phyloP scores from a whole-genome alignment of 768 basidiomycete genomes.

The Termitomyces titanicus region DNA sequence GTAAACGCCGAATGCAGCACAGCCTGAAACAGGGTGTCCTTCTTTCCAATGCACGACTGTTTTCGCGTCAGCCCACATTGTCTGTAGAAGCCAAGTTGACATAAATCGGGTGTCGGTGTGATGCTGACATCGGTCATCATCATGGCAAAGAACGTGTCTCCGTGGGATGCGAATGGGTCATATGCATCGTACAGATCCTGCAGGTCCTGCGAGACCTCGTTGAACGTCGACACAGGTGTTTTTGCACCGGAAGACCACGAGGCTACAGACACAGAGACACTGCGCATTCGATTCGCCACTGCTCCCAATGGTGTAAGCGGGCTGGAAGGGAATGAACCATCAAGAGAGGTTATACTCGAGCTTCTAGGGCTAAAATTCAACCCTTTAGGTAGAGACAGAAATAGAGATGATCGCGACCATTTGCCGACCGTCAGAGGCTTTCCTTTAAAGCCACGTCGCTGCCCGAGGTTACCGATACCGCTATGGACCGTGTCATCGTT shows the following conservation, averaged over 20 bases:
- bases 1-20: constrained; percentile 1
- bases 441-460: constrained; percentile 29
- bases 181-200: constrained; percentile 15
- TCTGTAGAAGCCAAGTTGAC: constrained; percentile 13
- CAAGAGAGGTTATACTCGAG: constrained; percentile 10
- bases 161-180: constrained; percentile 18
- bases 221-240: constrained; percentile 1
- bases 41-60: constrained; percentile 4
- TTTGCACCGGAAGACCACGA: constrained; percentile 8
- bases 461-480: constrained; percentile 22
- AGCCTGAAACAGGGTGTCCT: constrained; percentile 1
- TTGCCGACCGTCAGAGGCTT: constrained; percentile 16
- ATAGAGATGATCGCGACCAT: constrained; percentile 12
- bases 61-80: neutral
- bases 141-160: constrained; percentile 16
- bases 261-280: constrained; percentile 14
- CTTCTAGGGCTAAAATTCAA: constrained; percentile 15
- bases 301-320: constrained; percentile 21
- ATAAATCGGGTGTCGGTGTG: constrained; percentile 4
- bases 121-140: neutral
- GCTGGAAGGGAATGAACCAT: neutral
- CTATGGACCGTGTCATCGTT: neutral
- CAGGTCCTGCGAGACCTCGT: constrained; percentile 13
- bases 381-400: constrained; percentile 18
- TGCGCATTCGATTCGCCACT: constrained; percentile 21